phyloP scores from a whole-genome alignment of 768 basidiomycete species.

The Lyophyllum decastes region DNA sequence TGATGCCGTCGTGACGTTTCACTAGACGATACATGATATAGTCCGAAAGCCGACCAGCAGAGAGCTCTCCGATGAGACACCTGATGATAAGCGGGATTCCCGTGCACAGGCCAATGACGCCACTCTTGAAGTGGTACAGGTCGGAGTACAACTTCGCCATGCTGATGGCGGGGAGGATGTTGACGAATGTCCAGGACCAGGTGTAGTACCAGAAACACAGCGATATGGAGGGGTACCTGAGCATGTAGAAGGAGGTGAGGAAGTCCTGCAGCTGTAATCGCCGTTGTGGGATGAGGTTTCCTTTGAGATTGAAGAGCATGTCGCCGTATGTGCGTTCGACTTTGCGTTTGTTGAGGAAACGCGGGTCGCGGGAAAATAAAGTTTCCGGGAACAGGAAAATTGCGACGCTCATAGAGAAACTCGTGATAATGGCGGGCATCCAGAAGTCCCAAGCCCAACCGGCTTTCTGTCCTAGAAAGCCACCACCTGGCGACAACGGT shows the following conservation, averaged over 20 bases:
- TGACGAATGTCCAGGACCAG: neutral
- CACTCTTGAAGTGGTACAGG: neutral
- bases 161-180: neutral
- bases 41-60: neutral
- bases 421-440: neutral
- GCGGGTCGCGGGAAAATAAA: neutral
- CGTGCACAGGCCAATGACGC: neutral
- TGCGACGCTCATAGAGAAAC: neutral
- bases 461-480: neutral
- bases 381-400: neutral
- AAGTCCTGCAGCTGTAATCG: neutral
- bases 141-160: neutral
- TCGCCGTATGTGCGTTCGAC: neutral
- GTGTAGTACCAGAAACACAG: neutral
- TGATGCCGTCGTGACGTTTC: neutral
- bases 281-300: neutral
- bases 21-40: neutral
- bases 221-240: neutral
- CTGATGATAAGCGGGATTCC: neutral
- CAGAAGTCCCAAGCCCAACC: neutral
- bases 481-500: neutral
- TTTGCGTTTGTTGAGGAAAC: neutral
- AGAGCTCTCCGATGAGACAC: neutral
- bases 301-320: neutral
- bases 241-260: neutral